Evolutionary conservation across 106 monocot genomes (phyloP).

Genomic region (Alisma plantagoaquatica): DNA sequence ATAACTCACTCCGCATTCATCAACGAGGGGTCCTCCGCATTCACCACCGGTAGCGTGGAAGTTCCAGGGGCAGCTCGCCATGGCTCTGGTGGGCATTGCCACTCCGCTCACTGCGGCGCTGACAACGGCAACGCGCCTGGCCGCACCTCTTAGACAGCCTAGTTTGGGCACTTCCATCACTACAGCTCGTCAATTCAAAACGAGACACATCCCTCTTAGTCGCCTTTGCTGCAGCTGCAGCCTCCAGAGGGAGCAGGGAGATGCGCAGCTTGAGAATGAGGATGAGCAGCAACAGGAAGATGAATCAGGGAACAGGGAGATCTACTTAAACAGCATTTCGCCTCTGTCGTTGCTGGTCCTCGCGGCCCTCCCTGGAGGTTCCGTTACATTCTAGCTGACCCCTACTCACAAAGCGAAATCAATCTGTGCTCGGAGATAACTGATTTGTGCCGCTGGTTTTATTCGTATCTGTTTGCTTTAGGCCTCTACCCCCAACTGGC

Average conservation of each 20-base stretch:
- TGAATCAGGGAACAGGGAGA: slow-evolving; percentile 1
- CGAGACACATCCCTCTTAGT: no score
- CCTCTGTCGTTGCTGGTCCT: slow-evolving; percentile 16
- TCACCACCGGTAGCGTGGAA: no score
- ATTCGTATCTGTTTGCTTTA: not conserved
- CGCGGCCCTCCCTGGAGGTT: slow-evolving; percentile 22
- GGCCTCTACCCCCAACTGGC: not conserved
- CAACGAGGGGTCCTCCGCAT: no score
- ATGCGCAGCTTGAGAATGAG: not conserved
- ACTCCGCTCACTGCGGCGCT: no score
- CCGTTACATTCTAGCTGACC: not conserved
- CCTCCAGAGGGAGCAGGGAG: not conserved
- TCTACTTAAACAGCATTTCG: slow-evolving; percentile 11
- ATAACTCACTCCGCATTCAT: no score
- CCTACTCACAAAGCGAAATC: not conserved
- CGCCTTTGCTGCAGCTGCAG: not conserved
- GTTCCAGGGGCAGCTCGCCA: no score
- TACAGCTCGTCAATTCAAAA: no score
- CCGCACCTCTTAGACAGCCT: no score
- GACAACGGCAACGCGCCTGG: no score
- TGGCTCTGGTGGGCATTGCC: no score
- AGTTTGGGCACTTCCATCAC: no score
- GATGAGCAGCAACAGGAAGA: not conserved
- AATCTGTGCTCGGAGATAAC: not conserved
- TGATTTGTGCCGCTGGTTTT: not conserved